Conservation (phyloP, 2,329 filamentous ascomycete genomes). For the Penicillium sp. region DNA sequence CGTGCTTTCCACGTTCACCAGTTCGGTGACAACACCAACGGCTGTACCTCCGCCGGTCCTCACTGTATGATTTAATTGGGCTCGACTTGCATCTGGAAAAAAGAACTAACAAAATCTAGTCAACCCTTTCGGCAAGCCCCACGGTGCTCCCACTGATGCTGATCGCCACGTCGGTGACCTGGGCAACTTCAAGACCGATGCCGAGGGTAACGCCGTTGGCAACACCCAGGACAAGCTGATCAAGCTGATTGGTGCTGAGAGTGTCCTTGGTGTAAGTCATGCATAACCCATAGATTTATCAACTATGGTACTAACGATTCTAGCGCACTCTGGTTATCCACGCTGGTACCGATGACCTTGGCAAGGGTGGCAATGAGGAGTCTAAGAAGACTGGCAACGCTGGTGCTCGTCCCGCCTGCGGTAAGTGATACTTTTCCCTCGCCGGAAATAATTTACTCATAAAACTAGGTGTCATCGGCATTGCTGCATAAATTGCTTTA, state of each 20-base stretch:
- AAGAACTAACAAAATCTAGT: no score
- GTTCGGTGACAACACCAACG: constrained; percentile 99
- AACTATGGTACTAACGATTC: no score
- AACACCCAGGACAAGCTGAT: constrained; percentile 71
- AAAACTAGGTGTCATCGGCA: constrained; percentile 71
- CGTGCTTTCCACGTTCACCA: constrained; percentile 98
- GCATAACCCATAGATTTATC: constrained; percentile 14
- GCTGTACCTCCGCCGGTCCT: constrained; percentile 95
- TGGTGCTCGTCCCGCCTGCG: constrained; percentile 86
- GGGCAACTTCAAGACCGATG: constrained; percentile 95
- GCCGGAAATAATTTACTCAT: constrained; percentile 9
- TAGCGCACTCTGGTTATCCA: constrained; percentile 94
- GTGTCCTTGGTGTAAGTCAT: constrained; percentile 74
- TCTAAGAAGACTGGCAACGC: constrained; percentile 98
- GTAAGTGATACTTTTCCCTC: constrained; percentile 49
- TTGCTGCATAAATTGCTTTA: constrained; percentile 58
- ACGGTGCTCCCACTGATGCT: constrained; percentile 78
- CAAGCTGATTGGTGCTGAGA: constrained; percentile 94
- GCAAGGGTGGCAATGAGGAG: constrained; percentile 85
- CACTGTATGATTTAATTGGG: constrained; percentile 64
- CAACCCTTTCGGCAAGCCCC: constrained; percentile 90
- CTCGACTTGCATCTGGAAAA: background rate
- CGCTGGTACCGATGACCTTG: constrained; percentile 92
- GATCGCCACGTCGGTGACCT: constrained; percentile 94
- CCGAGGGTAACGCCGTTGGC: constrained; percentile 82